Conservation (phyloP, 495 filamentous ascomycete genomes). For the Penicillium coffeae region DNA sequence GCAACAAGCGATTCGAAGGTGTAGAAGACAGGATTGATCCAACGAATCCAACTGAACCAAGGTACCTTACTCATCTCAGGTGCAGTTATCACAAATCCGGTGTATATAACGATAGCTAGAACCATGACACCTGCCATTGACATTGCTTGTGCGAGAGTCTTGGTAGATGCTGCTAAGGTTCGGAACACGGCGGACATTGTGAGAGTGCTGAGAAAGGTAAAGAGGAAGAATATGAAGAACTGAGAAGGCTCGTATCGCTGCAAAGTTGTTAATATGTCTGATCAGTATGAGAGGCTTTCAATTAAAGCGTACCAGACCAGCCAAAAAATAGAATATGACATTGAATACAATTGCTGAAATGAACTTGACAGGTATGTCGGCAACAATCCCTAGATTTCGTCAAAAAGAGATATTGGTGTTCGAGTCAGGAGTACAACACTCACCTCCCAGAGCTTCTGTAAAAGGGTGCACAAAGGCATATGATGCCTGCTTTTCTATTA, state of each 20-base stretch:
- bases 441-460: slow-evolving; percentile 54
- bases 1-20: slow-evolving; percentile 41
- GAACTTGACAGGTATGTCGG: slow-evolving; percentile 57
- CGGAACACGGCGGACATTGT: slow-evolving; percentile 54
- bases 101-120: slow-evolving; percentile 44
- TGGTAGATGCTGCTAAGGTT: slow-evolving; percentile 43
- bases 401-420: too few species aligned
- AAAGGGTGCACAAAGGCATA: slow-evolving; percentile 66
- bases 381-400: slow-evolving; percentile 33
- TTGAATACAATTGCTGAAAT: slow-evolving; percentile 48
- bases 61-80: slow-evolving; percentile 41
- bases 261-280: slow-evolving; percentile 13
- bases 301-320: slow-evolving; percentile 41
- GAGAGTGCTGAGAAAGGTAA: slow-evolving; percentile 51
- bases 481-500: slow-evolving; percentile 62
- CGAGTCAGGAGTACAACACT: not conserved
- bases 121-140: slow-evolving; percentile 45
- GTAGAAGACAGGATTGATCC: slow-evolving; percentile 45
- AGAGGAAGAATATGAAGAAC: slow-evolving; percentile 62
- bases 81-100: slow-evolving; percentile 44
- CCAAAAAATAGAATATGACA: slow-evolving; percentile 56
- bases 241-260: slow-evolving; percentile 43
- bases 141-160: slow-evolving; percentile 49
- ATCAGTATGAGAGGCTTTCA: not conserved
- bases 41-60: slow-evolving; percentile 51